Percentiles rank a stretch among this genome's conserved stretches.
Evolutionary conservation across 345 rosid species (phyloP).

Genomic region (Rhizophora apiculata): DNA sequence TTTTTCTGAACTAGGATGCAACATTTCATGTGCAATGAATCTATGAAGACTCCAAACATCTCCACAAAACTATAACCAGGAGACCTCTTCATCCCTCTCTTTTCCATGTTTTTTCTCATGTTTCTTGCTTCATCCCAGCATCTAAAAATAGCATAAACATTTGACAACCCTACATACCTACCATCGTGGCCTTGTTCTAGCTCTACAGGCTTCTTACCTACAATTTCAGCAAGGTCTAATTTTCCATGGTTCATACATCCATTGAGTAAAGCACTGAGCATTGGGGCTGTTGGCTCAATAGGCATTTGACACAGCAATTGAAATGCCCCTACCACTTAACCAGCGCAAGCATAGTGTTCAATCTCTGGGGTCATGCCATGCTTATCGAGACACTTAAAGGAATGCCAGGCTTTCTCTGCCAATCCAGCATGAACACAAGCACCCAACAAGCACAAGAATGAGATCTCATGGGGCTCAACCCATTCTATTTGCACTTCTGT

Average conservation of each 20-base stretch:
- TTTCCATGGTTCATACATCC: slow-evolving; percentile 66
- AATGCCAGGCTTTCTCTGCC: slow-evolving; percentile 49
- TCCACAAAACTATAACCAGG: slow-evolving; percentile 66
- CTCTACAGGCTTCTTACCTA: slow-evolving; percentile 68
- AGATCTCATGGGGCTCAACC: slow-evolving; percentile 66
- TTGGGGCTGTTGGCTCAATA: slow-evolving; percentile 54
- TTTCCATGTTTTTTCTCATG: slow-evolving; percentile 70
- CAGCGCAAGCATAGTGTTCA: slow-evolving; percentile 78
- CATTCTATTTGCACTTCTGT: slow-evolving; percentile 47
- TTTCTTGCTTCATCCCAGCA: slow-evolving; percentile 61
- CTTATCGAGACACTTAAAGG: slow-evolving; percentile 43
- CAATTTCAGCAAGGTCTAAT: slow-evolving; percentile 56
- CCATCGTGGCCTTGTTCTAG: slow-evolving; percentile 67
- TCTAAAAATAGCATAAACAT: slow-evolving; percentile 49
- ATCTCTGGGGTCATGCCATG: slow-evolving; percentile 44
- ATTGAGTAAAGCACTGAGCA: slow-evolving; percentile 68
- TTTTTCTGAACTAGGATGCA: slow-evolving; percentile 37
- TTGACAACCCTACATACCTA: slow-evolving; percentile 60
- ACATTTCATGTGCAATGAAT: slow-evolving; percentile 61
- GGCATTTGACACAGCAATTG: slow-evolving; percentile 50
- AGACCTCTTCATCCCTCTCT: slow-evolving; percentile 64
- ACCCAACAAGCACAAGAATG: slow-evolving; percentile 62
- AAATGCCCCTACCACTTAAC: slow-evolving; percentile 57
- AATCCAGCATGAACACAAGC: slow-evolving; percentile 83
- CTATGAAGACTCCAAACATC: slow-evolving; percentile 43